These are phyloP conservation scores for Kalanchoe fedtschenkoi DNA, from an alignment of 164 flowering plant genomes.

Conservation along the genomic window DNA sequence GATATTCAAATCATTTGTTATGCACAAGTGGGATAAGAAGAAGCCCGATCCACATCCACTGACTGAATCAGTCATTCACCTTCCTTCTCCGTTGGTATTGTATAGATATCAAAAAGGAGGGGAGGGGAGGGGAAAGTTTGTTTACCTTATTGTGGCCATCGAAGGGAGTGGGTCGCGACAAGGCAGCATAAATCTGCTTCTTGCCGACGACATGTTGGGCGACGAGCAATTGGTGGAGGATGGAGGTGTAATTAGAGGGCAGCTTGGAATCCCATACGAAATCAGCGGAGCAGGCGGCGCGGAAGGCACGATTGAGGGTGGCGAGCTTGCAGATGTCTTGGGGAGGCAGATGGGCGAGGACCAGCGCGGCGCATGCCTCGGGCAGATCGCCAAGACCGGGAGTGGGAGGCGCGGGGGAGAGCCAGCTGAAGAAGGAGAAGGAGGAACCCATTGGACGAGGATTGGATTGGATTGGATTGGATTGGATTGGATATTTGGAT, in stretches of 20 bases:
- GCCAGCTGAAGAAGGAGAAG: conserved; percentile 15
- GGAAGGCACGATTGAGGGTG: conserved; percentile 52
- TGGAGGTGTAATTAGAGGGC: conserved; percentile 46
- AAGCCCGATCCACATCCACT: background rate
- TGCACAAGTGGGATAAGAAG: background rate
- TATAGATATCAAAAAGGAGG: background rate
- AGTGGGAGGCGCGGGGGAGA: conserved; percentile 3
- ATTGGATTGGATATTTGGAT: too few species aligned
- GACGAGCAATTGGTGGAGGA: conserved; percentile 30
- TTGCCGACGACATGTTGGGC: conserved; percentile 23
- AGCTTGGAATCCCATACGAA: conserved; percentile 82
- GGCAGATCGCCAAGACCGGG: conserved; percentile 71
- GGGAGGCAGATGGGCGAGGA: conserved; percentile 50
- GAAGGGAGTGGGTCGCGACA: conserved; percentile 31
- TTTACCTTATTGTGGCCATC: conserved; percentile 54
- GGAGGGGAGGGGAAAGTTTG: background rate
- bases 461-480: too few species aligned
- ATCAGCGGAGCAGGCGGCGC: conserved; percentile 79
- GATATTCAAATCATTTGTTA: conserved; percentile 5
- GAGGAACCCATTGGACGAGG: conserved; percentile 31
- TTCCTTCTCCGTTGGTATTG: background rate
- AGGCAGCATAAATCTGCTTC: conserved; percentile 50
- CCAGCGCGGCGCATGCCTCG: conserved; percentile 63
- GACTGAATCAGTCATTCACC: background rate
- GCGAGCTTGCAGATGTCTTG: conserved; percentile 65